Percentiles rank a stretch among this genome's conserved stretches.
Evolutionary conservation across 2,329 filamentous ascomycete genomes (phyloP).

Genomic region (Incumbomyces delicatus): DNA sequence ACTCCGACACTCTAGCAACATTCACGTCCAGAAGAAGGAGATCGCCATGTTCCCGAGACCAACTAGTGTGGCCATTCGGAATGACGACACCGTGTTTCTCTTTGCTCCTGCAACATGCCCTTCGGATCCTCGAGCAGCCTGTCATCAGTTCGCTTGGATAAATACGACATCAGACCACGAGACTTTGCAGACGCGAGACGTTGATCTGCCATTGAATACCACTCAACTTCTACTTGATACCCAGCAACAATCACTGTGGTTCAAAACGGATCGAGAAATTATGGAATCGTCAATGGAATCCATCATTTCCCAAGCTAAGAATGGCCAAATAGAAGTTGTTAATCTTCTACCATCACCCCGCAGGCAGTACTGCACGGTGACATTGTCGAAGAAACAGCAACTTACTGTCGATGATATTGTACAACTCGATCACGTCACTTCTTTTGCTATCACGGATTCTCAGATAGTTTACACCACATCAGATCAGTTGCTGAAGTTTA

Average conservation of each 20-base stretch:
- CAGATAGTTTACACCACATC: conserved; percentile 90
- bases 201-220: background rate
- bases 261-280: background rate
- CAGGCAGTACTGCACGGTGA: background rate
- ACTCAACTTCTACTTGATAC: conserved; percentile 13
- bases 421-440: conserved; percentile 80
- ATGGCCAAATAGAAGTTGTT: background rate
- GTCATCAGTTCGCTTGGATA: background rate
- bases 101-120: conserved; percentile 23
- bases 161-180: background rate
- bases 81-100: conserved; percentile 33
- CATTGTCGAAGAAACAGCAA: background rate
- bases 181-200: background rate
- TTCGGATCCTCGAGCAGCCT: background rate
- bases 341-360: background rate
- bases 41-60: background rate
- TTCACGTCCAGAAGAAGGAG: background rate
- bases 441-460: conserved; percentile 68
- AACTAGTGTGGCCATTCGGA: conserved; percentile 38
- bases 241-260: conserved; percentile 9
- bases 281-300: background rate
- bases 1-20: conserved; percentile 7
- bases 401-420: conserved; percentile 48
- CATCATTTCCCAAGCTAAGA: background rate
- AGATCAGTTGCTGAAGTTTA: conserved; percentile 86